Evolutionary conservation across 2,329 filamentous ascomycete genomes (phyloP).

Genomic region (Penicillium griseofulvum): DNA sequence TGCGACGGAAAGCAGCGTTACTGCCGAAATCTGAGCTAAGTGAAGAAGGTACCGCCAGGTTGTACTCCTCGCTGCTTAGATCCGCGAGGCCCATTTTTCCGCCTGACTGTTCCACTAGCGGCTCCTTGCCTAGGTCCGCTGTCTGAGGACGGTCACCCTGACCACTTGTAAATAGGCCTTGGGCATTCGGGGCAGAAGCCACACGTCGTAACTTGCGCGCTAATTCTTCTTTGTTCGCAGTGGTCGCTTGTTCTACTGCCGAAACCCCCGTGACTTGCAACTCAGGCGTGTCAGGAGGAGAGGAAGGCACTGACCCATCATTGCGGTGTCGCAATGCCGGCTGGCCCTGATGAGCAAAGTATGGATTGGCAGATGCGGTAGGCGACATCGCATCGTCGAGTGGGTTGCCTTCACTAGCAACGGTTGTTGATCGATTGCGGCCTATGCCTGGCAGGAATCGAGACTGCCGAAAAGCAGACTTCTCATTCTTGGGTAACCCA

Average conservation of each 20-base stretch:
- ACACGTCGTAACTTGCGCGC: slow-evolving; percentile 90
- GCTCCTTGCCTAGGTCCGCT: slow-evolving; percentile 81
- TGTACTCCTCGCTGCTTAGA: slow-evolving; percentile 31
- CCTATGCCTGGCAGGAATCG: slow-evolving; percentile 85
- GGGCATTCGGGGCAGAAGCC: slow-evolving; percentile 93
- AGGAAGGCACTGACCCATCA: slow-evolving; percentile 86
- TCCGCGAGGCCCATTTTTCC: slow-evolving; percentile 56
- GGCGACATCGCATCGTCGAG: slow-evolving; percentile 87
- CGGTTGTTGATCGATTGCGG: slow-evolving; percentile 83
- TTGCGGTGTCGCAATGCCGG: slow-evolving; percentile 93
- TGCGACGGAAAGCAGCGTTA: slow-evolving; percentile 78
- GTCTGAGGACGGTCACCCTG: slow-evolving; percentile 73
- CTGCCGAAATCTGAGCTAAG: slow-evolving; percentile 57
- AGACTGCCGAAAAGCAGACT: slow-evolving; percentile 74
- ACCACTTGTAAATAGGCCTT: slow-evolving; percentile 74
- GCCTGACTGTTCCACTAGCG: slow-evolving; percentile 59
- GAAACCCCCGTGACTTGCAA: slow-evolving; percentile 70
- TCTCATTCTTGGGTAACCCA: slow-evolving; percentile 58
- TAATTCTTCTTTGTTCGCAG: slow-evolving; percentile 86
- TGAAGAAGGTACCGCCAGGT: slow-evolving; percentile 33
- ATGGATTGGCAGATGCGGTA: slow-evolving; percentile 91
- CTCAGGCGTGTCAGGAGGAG: slow-evolving; percentile 84
- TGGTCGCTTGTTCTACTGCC: slow-evolving; percentile 65
- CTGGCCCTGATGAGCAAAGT: slow-evolving; percentile 94
- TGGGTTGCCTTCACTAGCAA: slow-evolving; percentile 87